These are phyloP conservation scores for Dunaliella primolecta DNA, from an alignment of 139 green algal genomes.

Conservation along the genomic window DNA sequence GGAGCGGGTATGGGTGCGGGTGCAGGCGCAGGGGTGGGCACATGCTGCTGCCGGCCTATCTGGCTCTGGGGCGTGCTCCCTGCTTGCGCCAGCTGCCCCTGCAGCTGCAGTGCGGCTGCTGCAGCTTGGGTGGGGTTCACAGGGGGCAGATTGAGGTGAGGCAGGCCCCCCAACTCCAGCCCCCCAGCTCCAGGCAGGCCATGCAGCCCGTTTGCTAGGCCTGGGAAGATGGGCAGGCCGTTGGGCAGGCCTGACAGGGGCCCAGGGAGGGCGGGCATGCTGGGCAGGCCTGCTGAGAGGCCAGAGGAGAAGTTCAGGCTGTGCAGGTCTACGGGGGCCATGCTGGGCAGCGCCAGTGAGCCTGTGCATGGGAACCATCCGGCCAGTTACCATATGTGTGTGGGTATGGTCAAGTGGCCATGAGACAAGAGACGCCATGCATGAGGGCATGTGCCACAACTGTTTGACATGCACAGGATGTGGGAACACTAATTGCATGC, in stretches of 20 bases:
- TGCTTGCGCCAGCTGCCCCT: constrained; percentile 16
- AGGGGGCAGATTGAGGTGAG: constrained; percentile 3
- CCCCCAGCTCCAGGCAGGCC: not conserved
- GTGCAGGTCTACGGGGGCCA: not conserved
- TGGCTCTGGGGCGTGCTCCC: not conserved
- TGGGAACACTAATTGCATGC: no score
- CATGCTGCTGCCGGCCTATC: not conserved
- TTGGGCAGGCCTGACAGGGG: not conserved
- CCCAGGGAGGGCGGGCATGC: not conserved
- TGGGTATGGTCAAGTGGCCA: no score
- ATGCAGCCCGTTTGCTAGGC: not conserved
- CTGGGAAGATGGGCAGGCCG: not conserved
- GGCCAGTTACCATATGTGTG: no score
- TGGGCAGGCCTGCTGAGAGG: not conserved
- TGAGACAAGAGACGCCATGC: no score
- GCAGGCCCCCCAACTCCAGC: constrained; percentile 5
- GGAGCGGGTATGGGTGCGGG: no score
- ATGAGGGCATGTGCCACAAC: no score
- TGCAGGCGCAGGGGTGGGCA: no score
- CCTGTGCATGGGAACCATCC: not conserved
- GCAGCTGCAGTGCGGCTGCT: constrained; percentile 33
- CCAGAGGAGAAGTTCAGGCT: not conserved
- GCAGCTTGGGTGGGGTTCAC: constrained; percentile 19
- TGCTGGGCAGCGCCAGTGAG: not conserved
- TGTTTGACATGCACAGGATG: no score